Percentiles rank a stretch among this genome's conserved stretches.
These are phyloP conservation scores for Saccharomycopsis sp. DNA, from an alignment of 805 yeast genomes.

Conservation along the genomic window DNA sequence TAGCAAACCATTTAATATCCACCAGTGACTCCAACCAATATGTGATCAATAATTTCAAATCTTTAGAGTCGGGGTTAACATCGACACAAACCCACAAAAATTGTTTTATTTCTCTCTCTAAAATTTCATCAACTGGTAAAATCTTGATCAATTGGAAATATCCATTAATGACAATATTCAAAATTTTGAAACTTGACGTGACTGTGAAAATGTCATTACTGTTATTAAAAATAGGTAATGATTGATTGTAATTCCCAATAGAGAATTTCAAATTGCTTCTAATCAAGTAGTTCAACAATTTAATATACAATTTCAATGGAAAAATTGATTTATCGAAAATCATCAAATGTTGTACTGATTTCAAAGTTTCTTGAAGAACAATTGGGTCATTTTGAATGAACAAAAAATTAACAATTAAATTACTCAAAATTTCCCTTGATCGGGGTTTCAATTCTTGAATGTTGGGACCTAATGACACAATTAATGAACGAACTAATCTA, in stretches of 20 bases:
- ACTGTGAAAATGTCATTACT: constrained; percentile 38
- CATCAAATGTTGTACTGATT: constrained; percentile 38
- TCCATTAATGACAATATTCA: constrained; percentile 45
- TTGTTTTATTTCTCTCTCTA: constrained; percentile 40
- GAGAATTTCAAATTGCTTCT: constrained; percentile 29
- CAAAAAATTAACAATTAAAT: constrained; percentile 31
- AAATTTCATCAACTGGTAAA: constrained; percentile 37
- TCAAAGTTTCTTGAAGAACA: constrained; percentile 32
- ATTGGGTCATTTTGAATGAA: constrained; percentile 28
- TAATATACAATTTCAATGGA: constrained; percentile 26
- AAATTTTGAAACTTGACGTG: constrained; percentile 35
- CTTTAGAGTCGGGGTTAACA: constrained; percentile 36
- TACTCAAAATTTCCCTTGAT: constrained; percentile 30
- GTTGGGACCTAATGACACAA: constrained; percentile 55
- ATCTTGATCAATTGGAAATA: constrained; percentile 52
- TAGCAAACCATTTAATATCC: constrained; percentile 50
- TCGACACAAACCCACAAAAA: constrained; percentile 57
- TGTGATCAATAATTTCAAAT: constrained; percentile 39
- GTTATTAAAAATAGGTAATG: constrained; percentile 33
- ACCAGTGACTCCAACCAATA: constrained; percentile 56
- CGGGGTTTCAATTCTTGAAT: constrained; percentile 29
- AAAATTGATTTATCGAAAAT: constrained; percentile 39
- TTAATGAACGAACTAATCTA: constrained; percentile 37
- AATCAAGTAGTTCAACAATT: constrained; percentile 28
- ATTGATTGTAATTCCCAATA: constrained; percentile 25